Conservation (phyloP, 306 rosid species). For the Leucaena leucocephala region DNA sequence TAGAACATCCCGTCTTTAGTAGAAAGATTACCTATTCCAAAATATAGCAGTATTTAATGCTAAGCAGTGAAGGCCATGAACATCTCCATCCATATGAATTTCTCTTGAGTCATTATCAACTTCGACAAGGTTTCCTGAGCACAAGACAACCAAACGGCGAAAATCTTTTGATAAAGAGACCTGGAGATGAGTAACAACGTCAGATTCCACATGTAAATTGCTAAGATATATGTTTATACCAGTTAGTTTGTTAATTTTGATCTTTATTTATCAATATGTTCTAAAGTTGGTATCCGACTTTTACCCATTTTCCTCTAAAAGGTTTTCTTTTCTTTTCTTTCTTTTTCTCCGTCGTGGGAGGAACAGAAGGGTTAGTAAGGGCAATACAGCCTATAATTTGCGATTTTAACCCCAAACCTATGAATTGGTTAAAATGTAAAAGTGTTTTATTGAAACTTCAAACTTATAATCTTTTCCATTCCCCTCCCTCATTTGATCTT, state of each 20-base stretch:
- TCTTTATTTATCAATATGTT: neutral
- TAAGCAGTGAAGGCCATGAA: constrained; percentile 80
- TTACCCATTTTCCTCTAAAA: constrained; percentile 1
- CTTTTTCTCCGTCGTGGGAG: neutral
- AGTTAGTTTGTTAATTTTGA: constrained; percentile 3
- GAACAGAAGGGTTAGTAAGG: neutral
- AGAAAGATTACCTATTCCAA: constrained; percentile 77
- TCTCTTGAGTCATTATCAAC: constrained; percentile 45
- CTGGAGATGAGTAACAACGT: constrained; percentile 53
- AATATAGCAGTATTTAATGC: constrained; percentile 84
- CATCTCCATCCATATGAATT: constrained; percentile 46
- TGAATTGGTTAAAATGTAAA: neutral
- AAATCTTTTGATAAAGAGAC: constrained; percentile 92
- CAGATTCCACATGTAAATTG: constrained; percentile 38
- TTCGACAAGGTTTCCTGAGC: constrained; percentile 76
- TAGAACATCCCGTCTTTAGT: constrained; percentile 36
- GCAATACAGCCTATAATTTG: neutral
- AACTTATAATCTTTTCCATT: neutral
- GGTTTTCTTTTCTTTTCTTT: neutral
- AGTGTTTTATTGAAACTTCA: neutral
- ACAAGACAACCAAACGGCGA: constrained; percentile 85
- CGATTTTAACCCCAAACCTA: neutral
- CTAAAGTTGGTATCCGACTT: constrained; percentile 5
- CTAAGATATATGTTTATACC: constrained; percentile 8
- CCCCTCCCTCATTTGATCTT: neutral